Conservation (phyloP, 495 filamentous ascomycete species). For the Lineolata rhizophorae region DNA sequence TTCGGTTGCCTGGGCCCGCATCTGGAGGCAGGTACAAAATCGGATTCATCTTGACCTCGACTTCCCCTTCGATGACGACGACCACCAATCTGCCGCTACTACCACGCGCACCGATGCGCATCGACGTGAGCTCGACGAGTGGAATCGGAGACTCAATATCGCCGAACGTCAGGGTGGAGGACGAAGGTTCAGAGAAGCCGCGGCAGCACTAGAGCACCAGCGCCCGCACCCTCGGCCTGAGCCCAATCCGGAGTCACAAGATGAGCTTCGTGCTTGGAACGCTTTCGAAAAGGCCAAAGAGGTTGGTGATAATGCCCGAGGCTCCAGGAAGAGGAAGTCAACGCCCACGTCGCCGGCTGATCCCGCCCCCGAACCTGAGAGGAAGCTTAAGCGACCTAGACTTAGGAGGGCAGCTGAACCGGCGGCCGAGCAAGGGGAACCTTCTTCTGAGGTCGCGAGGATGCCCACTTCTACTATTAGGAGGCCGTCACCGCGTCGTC, state of each 20-base stretch:
- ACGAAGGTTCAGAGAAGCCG: slow-evolving; percentile 41
- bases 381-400: slow-evolving; percentile 68
- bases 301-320: slow-evolving; percentile 15
- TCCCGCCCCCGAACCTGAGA: slow-evolving; percentile 39
- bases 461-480: too few species aligned
- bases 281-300: slow-evolving; percentile 67
- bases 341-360: slow-evolving; percentile 46
- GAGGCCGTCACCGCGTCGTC: too few species aligned
- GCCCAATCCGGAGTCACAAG: slow-evolving; percentile 43
- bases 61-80: slow-evolving; percentile 68
- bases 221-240: slow-evolving; percentile 19
- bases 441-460: too few species aligned
- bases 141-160: slow-evolving; percentile 61
- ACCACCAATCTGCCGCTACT: too few species aligned
- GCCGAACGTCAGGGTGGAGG: slow-evolving; percentile 51
- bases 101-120: too few species aligned
- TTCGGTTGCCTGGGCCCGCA: slow-evolving; percentile 34
- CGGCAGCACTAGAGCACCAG: slow-evolving; percentile 23
- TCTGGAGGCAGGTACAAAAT: slow-evolving; percentile 46
- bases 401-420: slow-evolving; percentile 34
- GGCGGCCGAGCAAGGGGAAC: too few species aligned
- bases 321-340: slow-evolving; percentile 56
- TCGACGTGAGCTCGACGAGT: slow-evolving; percentile 37
- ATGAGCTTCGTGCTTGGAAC: slow-evolving; percentile 74
- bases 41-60: slow-evolving; percentile 62